phyloP scores from a whole-genome alignment of 2,329 filamentous ascomycete genomes.

The Elsinoe necatrix region DNA sequence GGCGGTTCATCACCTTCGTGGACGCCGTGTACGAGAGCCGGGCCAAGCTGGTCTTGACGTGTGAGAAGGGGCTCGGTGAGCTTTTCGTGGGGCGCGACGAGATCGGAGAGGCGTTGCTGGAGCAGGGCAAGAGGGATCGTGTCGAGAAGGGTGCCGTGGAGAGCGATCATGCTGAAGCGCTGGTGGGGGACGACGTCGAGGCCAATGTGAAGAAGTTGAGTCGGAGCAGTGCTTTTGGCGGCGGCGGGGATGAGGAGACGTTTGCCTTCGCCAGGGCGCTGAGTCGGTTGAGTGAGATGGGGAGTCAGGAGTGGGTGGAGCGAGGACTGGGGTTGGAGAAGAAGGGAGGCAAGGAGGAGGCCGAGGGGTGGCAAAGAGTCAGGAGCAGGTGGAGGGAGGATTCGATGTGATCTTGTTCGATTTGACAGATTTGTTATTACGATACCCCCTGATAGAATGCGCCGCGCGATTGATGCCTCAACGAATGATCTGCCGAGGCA shows the following conservation, averaged over 20 bases:
- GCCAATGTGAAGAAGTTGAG: slow-evolving; percentile 79
- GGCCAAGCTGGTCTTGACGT: slow-evolving; percentile 92
- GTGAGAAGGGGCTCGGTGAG: slow-evolving; percentile 72
- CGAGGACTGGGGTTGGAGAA: slow-evolving; percentile 58
- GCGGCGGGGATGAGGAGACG: slow-evolving; percentile 81
- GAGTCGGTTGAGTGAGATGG: slow-evolving; percentile 82
- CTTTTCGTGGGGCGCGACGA: slow-evolving; percentile 54
- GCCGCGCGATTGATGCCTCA: not conserved
- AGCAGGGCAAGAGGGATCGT: slow-evolving; percentile 21
- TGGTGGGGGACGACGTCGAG: slow-evolving; percentile 79
- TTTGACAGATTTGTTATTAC: not conserved
- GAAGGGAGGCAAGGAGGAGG: slow-evolving; percentile 56
- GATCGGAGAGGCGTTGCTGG: slow-evolving; percentile 38
- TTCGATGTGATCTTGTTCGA: slow-evolving; percentile 44
- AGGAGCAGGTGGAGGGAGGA: slow-evolving; percentile 61
- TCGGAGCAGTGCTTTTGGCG: slow-evolving; percentile 69
- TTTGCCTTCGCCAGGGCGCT: slow-evolving; percentile 92
- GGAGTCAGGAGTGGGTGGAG: slow-evolving; percentile 90
- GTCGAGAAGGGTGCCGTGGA: slow-evolving; percentile 66
- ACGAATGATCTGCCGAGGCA: not conserved
- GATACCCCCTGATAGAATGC: not conserved
- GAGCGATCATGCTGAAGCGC: slow-evolving; percentile 81
- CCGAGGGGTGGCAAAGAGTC: slow-evolving; percentile 56
- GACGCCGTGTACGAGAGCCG: slow-evolving; percentile 89
- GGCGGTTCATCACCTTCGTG: slow-evolving; percentile 94